A percentile compares a stretch with the other conserved stretches of the same genome.
Conservation (phyloP, 1,284 basidiomycete species). For the Ustilago lituana region DNA sequence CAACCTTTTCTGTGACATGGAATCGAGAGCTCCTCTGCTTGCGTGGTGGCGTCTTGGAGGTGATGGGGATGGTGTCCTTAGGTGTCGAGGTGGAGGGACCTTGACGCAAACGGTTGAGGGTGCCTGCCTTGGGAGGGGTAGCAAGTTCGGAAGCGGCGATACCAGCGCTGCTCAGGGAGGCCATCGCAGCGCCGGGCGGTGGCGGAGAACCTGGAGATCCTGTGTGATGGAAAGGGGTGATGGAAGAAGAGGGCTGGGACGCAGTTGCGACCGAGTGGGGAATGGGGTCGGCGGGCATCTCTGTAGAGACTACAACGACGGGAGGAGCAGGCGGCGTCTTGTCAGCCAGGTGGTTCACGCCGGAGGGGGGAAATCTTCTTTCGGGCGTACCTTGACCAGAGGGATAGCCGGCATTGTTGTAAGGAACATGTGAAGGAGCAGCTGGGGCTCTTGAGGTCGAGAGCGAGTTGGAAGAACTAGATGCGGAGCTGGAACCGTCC, state of each 20-base stretch:
- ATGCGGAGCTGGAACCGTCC: slow-evolving; percentile 43
- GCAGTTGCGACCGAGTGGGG: slow-evolving; percentile 51
- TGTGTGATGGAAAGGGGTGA: slow-evolving; percentile 50
- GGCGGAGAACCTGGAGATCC: slow-evolving; percentile 54
- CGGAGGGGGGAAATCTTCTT: slow-evolving; percentile 19
- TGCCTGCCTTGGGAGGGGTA: slow-evolving; percentile 57
- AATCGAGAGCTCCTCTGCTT: slow-evolving; percentile 74
- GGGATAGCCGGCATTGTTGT: slow-evolving; percentile 22
- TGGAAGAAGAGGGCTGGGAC: slow-evolving; percentile 48
- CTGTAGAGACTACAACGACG: slow-evolving; percentile 60
- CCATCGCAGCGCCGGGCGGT: slow-evolving; percentile 53
- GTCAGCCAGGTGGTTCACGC: slow-evolving; percentile 50
- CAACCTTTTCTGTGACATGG: slow-evolving; percentile 92
- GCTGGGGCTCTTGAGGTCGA: slow-evolving; percentile 20
- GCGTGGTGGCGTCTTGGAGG: slow-evolving; percentile 63
- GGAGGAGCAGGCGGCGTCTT: slow-evolving; percentile 60
- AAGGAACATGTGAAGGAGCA: slow-evolving; percentile 21
- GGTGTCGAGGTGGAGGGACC: slow-evolving; percentile 47
- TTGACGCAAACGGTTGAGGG: slow-evolving; percentile 57
- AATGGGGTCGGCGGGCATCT: slow-evolving; percentile 61
- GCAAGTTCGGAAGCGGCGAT: slow-evolving; percentile 45
- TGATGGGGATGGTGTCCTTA: slow-evolving; percentile 65
- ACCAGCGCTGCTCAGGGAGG: slow-evolving; percentile 48
- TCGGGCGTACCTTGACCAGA: slow-evolving; percentile 49
- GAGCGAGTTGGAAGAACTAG: slow-evolving; percentile 52